These are phyloP conservation scores for Melampsora abietis-canadensis DNA, from an alignment of 1,284 basidiomycete genomes.

Conservation along the genomic window DNA sequence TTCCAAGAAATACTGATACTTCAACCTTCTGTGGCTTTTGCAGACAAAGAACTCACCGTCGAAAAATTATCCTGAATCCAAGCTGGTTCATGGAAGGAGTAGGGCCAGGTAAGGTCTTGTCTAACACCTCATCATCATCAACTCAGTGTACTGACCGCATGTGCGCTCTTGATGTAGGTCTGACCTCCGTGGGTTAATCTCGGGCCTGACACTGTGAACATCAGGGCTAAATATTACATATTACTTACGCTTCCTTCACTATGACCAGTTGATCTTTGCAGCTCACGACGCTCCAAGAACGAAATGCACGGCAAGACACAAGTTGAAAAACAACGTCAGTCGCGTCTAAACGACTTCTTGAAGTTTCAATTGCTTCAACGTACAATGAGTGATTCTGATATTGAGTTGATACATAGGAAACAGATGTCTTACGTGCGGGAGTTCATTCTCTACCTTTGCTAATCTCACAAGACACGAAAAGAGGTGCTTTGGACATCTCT, in stretches of 20 bases:
- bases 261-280: background rate
- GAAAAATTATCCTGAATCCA: no score
- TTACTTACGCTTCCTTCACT: background rate
- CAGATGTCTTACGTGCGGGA: slow-evolving; percentile 42
- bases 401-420: slow-evolving; percentile 28
- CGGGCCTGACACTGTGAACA: background rate
- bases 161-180: background rate
- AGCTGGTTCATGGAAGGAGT: background rate
- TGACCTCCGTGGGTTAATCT: background rate
- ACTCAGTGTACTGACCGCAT: background rate
- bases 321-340: slow-evolving; percentile 11
- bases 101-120: background rate
- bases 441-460: slow-evolving; percentile 43
- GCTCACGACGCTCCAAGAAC: background rate
- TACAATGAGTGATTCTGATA: background rate
- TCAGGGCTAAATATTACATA: background rate
- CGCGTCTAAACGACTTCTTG: background rate
- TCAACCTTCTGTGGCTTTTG: no score
- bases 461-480: slow-evolving; percentile 43
- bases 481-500: slow-evolving; percentile 18
- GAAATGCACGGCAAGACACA: background rate
- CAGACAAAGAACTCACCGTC: no score
- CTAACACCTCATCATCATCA: background rate
- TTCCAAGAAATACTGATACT: no score
- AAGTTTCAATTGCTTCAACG: background rate